Evolutionary conservation across 768 basidiomycete genomes (phyloP).

Genomic region (Boletus bicolor): DNA sequence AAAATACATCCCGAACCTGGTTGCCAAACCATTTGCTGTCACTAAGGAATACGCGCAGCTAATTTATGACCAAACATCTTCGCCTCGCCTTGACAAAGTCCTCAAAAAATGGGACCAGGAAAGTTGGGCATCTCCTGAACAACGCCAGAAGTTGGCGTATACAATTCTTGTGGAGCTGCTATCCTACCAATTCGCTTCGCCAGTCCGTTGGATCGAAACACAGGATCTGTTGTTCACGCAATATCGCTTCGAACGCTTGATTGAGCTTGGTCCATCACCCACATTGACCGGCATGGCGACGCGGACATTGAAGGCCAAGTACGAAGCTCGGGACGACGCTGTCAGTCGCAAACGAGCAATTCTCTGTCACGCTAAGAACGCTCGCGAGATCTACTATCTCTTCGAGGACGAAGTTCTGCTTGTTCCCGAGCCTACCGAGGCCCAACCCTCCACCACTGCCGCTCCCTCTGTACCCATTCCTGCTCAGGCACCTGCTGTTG

Average conservation of each 20-base stretch:
- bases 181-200: conserved; percentile 97
- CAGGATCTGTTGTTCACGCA: conserved; percentile 90
- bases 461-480: conserved; percentile 40
- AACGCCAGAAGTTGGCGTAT: conserved; percentile 93
- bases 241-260: conserved; percentile 87
- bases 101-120: conserved; percentile 92
- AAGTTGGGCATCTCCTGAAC: conserved; percentile 73
- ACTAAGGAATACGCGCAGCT: conserved; percentile 86
- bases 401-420: conserved; percentile 79
- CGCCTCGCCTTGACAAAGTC: conserved; percentile 93
- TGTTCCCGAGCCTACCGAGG: conserved; percentile 21
- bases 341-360: conserved; percentile 74
- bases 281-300: conserved; percentile 94
- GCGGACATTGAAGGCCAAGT: conserved; percentile 89
- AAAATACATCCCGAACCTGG: conserved; percentile 96
- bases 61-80: conserved; percentile 95
- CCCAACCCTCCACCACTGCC: conserved; percentile 37
- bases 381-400: conserved; percentile 96
- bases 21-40: conserved; percentile 84
- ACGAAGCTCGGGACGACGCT: conserved; percentile 86
- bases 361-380: conserved; percentile 91
- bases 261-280: conserved; percentile 95
- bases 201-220: conserved; percentile 99
- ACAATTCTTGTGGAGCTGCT: conserved; percentile 94
- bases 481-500: conserved; percentile 39